Conservation (phyloP, 2,329 filamentous ascomycete species). For the Septoria linicola region DNA sequence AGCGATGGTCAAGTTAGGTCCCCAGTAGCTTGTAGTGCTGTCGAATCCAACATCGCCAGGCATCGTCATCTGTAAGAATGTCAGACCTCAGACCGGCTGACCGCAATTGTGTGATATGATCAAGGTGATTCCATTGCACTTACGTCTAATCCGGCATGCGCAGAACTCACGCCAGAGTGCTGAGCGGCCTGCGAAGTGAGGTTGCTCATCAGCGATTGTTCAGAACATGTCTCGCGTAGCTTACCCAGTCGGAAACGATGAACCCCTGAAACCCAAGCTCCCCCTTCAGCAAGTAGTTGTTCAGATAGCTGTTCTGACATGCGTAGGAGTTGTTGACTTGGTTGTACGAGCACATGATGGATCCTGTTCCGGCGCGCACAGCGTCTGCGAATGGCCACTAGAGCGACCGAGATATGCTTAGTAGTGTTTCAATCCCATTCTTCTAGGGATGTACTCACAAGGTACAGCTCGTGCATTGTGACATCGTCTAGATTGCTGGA, state of each 20-base stretch:
- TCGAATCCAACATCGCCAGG: slow-evolving; percentile 78
- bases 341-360: slow-evolving; percentile 65
- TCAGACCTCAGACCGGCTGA: too few relatives aligned
- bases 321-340: slow-evolving; percentile 65
- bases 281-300: slow-evolving; percentile 74
- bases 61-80: too few relatives aligned
- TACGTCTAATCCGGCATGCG: slow-evolving; percentile 65
- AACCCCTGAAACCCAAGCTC: slow-evolving; percentile 82
- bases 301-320: slow-evolving; percentile 74
- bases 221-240: too few relatives aligned
- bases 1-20: slow-evolving; percentile 80
- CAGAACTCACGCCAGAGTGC: slow-evolving; percentile 65
- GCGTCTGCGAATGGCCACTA: slow-evolving; percentile 52
- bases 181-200: too few relatives aligned
- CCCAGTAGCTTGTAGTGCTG: slow-evolving; percentile 52
- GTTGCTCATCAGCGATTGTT: too few relatives aligned
- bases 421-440: too few relatives aligned
- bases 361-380: slow-evolving; percentile 50
- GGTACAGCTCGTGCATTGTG: slow-evolving; percentile 51
- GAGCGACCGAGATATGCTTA: too few relatives aligned
- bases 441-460: background rate
- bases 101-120: too few relatives aligned
- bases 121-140: too few relatives aligned
- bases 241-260: slow-evolving; percentile 67
- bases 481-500: slow-evolving; percentile 64